Conservation (phyloP, 2,329 filamentous ascomycete genomes). For the Grosmannia penicillata region DNA sequence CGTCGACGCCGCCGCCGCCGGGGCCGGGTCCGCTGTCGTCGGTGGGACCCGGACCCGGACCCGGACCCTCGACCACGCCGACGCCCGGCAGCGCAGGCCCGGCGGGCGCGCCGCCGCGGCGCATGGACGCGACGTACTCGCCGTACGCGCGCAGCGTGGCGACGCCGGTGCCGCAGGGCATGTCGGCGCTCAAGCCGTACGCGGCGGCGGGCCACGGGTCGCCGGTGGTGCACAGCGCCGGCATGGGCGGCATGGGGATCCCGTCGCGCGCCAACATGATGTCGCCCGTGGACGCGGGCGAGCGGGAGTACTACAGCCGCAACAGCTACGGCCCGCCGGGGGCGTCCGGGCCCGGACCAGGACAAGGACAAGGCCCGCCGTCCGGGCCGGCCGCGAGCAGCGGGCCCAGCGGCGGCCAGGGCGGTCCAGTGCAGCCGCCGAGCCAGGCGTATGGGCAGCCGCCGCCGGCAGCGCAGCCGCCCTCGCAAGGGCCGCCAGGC, state of each 20-base stretch:
- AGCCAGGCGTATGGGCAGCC: slow-evolving; percentile 7
- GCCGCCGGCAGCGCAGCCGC: slow-evolving; percentile 13
- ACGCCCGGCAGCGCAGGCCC: too few relatives aligned
- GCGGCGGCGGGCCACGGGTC: slow-evolving; percentile 28
- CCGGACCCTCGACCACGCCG: too few relatives aligned
- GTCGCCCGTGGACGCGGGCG: slow-evolving; percentile 21
- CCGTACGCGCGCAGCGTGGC: slow-evolving; percentile 27
- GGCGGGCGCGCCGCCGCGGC: slow-evolving; percentile 36
- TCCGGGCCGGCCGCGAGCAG: too few relatives aligned
- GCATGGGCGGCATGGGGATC: slow-evolving; percentile 20
- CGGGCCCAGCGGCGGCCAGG: too few relatives aligned
- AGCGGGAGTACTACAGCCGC: slow-evolving; percentile 33
- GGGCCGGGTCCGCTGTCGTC: too few relatives aligned
- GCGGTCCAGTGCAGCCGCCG: too few relatives aligned
- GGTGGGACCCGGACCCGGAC: too few relatives aligned
- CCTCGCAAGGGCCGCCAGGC: slow-evolving; percentile 3
- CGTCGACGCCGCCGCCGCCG: slow-evolving; percentile 5
- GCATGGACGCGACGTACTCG: slow-evolving; percentile 23
- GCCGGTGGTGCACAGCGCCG: slow-evolving; percentile 28
- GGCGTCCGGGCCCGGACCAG: too few relatives aligned
- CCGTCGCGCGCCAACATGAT: slow-evolving; percentile 19
- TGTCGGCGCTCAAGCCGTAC: slow-evolving; percentile 39
- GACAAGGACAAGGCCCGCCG: slow-evolving; percentile 17
- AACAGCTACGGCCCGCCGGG: slow-evolving; percentile 19
- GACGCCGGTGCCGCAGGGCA: slow-evolving; percentile 18